phyloP scores from a whole-genome alignment of 1,284 basidiomycete genomes.

The Polyporus tsugae region DNA sequence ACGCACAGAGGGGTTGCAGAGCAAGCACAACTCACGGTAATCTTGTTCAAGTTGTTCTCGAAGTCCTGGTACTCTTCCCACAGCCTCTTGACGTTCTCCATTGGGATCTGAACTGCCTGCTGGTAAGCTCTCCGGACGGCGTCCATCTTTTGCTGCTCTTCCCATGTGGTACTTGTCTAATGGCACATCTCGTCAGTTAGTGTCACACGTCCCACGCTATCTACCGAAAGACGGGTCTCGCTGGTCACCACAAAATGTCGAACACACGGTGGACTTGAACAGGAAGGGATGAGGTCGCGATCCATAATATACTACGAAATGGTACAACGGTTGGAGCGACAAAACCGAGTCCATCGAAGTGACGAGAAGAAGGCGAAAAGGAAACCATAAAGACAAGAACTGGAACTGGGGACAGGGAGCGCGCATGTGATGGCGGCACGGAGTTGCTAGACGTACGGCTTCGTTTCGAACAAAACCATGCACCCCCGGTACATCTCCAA shows the following conservation, averaged over 20 bases:
- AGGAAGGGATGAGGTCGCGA: not conserved
- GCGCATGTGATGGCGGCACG: too few species aligned
- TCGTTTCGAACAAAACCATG: too few species aligned
- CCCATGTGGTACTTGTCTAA: constrained; percentile 75
- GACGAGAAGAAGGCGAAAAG: too few species aligned
- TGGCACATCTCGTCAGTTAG: not conserved
- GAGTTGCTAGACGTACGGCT: too few species aligned
- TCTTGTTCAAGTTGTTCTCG: constrained; percentile 90
- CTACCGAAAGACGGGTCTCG: constrained; percentile 1
- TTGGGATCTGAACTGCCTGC: constrained; percentile 91
- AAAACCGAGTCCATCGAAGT: not conserved
- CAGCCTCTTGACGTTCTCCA: constrained; percentile 92
- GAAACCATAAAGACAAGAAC: too few species aligned
- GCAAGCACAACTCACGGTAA: constrained; percentile 64
- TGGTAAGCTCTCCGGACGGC: constrained; percentile 92
- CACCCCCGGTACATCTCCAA: too few species aligned
- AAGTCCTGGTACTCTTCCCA: constrained; percentile 97
- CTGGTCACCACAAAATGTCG: not conserved
- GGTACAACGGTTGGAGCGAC: constrained; percentile 26
- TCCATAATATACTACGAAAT: constrained; percentile 15
- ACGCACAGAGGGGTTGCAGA: constrained; percentile 11
- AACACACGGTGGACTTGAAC: constrained; percentile 10
- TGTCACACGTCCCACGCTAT: constrained; percentile 12
- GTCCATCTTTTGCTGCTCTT: constrained; percentile 96
- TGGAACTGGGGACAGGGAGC: too few species aligned